Conservation (phyloP, 345 rosid genomes). For the Lepidium didymum region DNA sequence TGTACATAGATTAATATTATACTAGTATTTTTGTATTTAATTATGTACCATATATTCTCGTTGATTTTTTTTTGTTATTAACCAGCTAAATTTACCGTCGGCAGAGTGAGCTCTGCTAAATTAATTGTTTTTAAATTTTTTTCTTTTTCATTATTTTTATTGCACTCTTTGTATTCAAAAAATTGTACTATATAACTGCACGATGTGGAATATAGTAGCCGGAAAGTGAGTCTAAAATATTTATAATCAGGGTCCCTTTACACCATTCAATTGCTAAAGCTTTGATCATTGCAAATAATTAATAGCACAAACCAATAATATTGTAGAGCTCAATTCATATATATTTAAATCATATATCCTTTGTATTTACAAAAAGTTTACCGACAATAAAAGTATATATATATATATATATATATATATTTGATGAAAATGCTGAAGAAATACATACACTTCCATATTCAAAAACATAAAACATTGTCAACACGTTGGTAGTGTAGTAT, state of each 20-base stretch:
- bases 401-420: too few species aligned
- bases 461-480: too few species aligned
- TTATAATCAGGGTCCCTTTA: neutral
- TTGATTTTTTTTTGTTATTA: too few species aligned
- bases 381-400: too few species aligned
- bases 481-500: too few species aligned
- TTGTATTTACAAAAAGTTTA: too few species aligned
- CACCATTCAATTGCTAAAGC: neutral
- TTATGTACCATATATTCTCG: too few species aligned
- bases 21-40: too few species aligned
- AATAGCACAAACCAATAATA: neutral
- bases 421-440: neutral
- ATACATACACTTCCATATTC: too few species aligned
- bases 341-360: neutral
- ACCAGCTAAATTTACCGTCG: too few species aligned
- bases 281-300: conserved; percentile 3
- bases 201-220: neutral
- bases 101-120: too few species aligned
- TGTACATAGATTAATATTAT: too few species aligned
- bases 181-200: neutral
- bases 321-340: neutral
- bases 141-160: neutral
- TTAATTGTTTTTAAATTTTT: neutral
- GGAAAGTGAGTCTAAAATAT: conserved; percentile 2
- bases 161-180: neutral